Base-by-base conservation (phyloP, 805 yeast species). In the Suhomyces prunicola region DNA sequence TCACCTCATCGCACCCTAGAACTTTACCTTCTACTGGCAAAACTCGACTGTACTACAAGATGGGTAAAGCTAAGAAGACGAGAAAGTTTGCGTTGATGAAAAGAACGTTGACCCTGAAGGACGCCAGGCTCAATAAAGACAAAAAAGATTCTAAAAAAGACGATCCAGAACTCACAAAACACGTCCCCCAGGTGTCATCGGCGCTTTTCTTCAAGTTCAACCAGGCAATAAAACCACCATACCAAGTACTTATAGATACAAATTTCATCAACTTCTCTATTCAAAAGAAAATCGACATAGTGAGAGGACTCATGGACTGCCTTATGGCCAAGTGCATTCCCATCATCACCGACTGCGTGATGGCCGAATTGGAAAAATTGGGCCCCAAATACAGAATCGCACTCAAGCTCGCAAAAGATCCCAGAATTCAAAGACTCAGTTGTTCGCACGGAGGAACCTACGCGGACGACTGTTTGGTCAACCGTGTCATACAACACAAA, bases 21-120 rank as follows among this genome's bases (percentile, higher is more conserved):
- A 13, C 42, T 17, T 9, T 13, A 13, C 40, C n/a, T 17, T 1
- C 13, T 19, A 46, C 10, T 33, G 9, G n/a, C n/a, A n/a, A n/a
- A n/a, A n/a, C n/a, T n/a, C n/a, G n/a, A n/a, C 4, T 29, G 4
- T 7, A 22, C 17, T 10, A 17, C 29, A 24, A 19, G 22, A 93
- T 94, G 99, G 98, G 98, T 55, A 94, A 91, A 70, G 97, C 97
- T 31, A 91, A 88, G 77, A 94, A 94, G 74, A 93, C 98, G 10
- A 83, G 98, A 81, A 90, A 92, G 87, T 90, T 93, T 65, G 96
- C 96, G n/a, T 83, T 83, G 50, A 92, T 90, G 54, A 94, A 94
- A 72, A 84, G 96, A 55, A 84, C 92, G 31, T 72, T 92, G 52
- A 83, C 84, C 59, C 76, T 86, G 58, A 88, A 87, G 60, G 96